Evolutionary conservation across 2,329 filamentous ascomycete species (phyloP).

Genomic region (Hypomyces rosellus): DNA sequence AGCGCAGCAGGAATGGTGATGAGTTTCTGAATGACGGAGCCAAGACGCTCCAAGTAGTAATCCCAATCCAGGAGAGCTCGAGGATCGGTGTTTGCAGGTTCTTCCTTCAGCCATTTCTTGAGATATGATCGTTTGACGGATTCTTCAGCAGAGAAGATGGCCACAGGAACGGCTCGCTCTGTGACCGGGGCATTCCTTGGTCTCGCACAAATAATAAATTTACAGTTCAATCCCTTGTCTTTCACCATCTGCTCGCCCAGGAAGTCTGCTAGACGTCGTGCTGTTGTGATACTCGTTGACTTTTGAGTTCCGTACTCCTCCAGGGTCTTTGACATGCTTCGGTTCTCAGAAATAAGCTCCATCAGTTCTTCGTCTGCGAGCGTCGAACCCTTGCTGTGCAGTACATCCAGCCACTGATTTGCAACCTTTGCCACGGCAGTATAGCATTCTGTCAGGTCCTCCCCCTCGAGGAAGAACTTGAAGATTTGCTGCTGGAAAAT

Average conservation of each 20-base stretch:
- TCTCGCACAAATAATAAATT: slow-evolving; percentile 91
- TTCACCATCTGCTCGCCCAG: slow-evolving; percentile 98
- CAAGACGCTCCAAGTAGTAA: slow-evolving; percentile 93
- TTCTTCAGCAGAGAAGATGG: slow-evolving; percentile 93
- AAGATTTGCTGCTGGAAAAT: slow-evolving; percentile 99
- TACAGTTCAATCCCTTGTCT: slow-evolving; percentile 98
- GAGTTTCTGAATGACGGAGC: slow-evolving; percentile 96
- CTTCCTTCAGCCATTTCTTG: slow-evolving; percentile 92
- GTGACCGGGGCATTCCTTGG: slow-evolving; percentile 89
- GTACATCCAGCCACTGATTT: slow-evolving; percentile 92
- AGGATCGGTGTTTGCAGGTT: slow-evolving; percentile 85
- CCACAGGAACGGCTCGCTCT: slow-evolving; percentile 87
- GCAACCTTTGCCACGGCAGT: slow-evolving; percentile 87
- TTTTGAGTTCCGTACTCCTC: slow-evolving; percentile 96
- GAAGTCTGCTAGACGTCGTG: slow-evolving; percentile 90
- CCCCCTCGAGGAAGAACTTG: slow-evolving; percentile 95
- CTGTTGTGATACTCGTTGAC: slow-evolving; percentile 98
- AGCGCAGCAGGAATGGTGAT: slow-evolving; percentile 97
- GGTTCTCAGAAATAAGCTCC: slow-evolving; percentile 99
- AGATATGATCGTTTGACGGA: slow-evolving; percentile 82
- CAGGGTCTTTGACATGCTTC: slow-evolving; percentile 94
- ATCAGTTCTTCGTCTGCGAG: slow-evolving; percentile 95
- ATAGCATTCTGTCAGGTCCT: slow-evolving; percentile 83
- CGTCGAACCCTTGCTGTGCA: slow-evolving; percentile 81
- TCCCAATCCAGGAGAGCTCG: slow-evolving; percentile 89